Evolutionary conservation across 1,284 basidiomycete genomes (phyloP).

Genomic region (Sanghuangporus weigelae): DNA sequence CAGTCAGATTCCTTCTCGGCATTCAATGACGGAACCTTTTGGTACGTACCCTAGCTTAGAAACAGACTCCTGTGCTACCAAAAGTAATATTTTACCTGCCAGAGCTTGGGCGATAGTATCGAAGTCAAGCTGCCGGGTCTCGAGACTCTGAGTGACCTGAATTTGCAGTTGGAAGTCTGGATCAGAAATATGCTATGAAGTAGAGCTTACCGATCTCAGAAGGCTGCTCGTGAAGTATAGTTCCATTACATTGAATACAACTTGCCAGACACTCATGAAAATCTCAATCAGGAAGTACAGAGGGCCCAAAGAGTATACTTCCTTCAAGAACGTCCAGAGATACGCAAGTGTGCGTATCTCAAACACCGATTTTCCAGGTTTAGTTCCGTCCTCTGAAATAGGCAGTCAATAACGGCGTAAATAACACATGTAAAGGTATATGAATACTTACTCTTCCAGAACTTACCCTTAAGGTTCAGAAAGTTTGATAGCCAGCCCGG

Average conservation of each 20-base stretch:
- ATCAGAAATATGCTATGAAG: not conserved
- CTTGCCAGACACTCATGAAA: not conserved
- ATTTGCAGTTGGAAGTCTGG: not conserved
- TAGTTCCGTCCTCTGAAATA: not conserved
- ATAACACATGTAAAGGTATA: not conserved
- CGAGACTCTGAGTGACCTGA: not conserved
- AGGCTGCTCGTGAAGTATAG: not conserved
- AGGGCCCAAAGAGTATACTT: not conserved
- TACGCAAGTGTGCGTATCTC: not conserved
- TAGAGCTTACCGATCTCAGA: not conserved
- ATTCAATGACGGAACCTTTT: not conserved
- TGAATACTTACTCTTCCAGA: not conserved
- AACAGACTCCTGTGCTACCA: not conserved
- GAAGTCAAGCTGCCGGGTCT: not conserved
- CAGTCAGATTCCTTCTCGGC: not conserved
- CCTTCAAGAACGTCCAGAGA: slow-evolving; percentile 1
- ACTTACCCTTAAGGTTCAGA: not conserved
- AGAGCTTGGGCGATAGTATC: not conserved
- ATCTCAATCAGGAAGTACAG: not conserved
- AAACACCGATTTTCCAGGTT: not conserved
- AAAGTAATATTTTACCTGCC: not conserved
- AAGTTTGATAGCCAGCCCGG: not conserved
- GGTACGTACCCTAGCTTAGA: not conserved
- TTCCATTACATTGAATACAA: not conserved
- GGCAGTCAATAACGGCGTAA: not conserved